Evolutionary conservation across 2,329 filamentous ascomycete genomes (phyloP), one percentile per base, ranked within the genome.

Genomic region (Colletotrichum nymphaeae): DNA sequence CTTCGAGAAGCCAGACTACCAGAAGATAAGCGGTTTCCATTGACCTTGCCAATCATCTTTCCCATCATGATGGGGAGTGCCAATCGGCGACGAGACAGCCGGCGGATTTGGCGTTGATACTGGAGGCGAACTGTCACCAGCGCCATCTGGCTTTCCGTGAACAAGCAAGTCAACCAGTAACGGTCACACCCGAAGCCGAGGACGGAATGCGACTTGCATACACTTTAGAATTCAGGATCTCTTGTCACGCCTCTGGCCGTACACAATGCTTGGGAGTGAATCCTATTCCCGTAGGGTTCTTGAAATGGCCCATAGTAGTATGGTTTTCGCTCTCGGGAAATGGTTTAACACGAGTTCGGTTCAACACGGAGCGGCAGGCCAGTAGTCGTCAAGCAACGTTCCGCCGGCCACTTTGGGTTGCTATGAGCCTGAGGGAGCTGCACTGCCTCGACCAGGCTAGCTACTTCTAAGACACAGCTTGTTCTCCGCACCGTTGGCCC

Each of bases 161-260:
- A 86, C 81, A 72, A 86, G 81, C 73, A 89, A 83, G 74, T 89
- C 87, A 80, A 89, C 84, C 76, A 89, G 81, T 75, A 87, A 89
- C 77, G 85, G 87, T 82, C 87, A 84, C 78, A 86, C 85, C 86
- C 83, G 86, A 76, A 89, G 82, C 74, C 82, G 83, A 66, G 86
- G 86, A 70, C 83, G 83, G 72, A 89, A 82, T 82, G 87, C 88
- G 78, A 88, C 81, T 75, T 86, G 84, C 87, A 89, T 89, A 76
- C 84, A 85, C 78, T 69, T 70, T 56, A 52, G 16, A 12, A 14
- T 56, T 2, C 46, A 22, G 24, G 4, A 9, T 28, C n/a, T 35
- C 11, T 22, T 19, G 16, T 49, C 4, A 22, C 19, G 4, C 22
- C 1, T n/a, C 42, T 19, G 42, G 8, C 42, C 42, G 42, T 46